Conservation (phyloP, 1,139 yeast genomes). For the Blastobotrys petasosporus region DNA sequence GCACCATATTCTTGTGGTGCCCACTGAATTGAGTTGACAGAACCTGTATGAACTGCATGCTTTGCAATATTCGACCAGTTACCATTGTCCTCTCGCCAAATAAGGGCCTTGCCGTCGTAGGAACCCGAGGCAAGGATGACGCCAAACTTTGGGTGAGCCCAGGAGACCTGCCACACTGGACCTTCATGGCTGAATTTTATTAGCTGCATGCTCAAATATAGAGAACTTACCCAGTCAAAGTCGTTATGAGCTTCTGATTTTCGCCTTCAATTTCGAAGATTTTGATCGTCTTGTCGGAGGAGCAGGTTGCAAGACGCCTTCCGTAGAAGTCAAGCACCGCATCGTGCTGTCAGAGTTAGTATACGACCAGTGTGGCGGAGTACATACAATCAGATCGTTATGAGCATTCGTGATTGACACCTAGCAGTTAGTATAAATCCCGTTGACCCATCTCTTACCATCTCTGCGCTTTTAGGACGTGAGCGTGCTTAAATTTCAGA, state of each 20-base stretch:
- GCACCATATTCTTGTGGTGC: constrained; percentile 98
- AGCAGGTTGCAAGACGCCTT: constrained; percentile 88
- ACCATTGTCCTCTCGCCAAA: constrained; percentile 93
- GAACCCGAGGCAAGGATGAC: constrained; percentile 91
- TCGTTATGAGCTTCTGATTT: constrained; percentile 60
- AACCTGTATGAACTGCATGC: constrained; percentile 84
- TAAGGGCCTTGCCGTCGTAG: constrained; percentile 87
- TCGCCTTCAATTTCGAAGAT: constrained; percentile 89
- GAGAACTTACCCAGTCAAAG: constrained; percentile 51
- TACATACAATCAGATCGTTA: constrained; percentile 59
- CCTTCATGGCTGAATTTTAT: constrained; percentile 62
- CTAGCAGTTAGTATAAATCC: constrained; percentile 13
- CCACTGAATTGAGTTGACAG: constrained; percentile 93
- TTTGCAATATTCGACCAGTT: constrained; percentile 86
- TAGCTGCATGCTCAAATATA: not conserved
- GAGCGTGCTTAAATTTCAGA: not conserved
- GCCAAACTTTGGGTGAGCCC: constrained; percentile 99
- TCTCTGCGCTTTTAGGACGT: not conserved
- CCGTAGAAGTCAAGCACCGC: constrained; percentile 97
- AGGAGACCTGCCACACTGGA: constrained; percentile 97
- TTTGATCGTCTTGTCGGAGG: constrained; percentile 90
- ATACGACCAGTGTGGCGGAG: not conserved
- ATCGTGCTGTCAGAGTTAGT: constrained; percentile 50
- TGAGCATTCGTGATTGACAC: constrained; percentile 36
- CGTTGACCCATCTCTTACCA: constrained; percentile 3